Evolutionary conservation across 75 land plant species (phyloP).

Genomic region (Pinus albicaulis): DNA sequence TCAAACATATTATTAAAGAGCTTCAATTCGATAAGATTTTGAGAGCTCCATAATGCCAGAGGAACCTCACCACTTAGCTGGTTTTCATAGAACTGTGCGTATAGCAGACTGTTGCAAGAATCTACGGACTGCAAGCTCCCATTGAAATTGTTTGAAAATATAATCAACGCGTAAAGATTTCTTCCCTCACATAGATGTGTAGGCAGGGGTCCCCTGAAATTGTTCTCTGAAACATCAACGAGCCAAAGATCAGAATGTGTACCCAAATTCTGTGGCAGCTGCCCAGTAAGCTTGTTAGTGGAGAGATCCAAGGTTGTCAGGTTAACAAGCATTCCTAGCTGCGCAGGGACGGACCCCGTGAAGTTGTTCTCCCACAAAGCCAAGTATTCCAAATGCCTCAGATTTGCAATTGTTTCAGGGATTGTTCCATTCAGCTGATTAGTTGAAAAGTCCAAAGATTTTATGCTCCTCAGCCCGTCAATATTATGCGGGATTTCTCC

Average conservation of each 20-base stretch:
- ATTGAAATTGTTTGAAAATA: conserved; percentile 53
- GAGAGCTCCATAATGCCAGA: conserved; percentile 48
- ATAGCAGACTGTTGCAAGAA: conserved; percentile 43
- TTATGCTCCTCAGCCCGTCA: too few species aligned
- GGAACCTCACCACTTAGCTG: conserved; percentile 56
- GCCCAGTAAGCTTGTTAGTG: conserved; percentile 39
- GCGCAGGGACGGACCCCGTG: conserved; percentile 41
- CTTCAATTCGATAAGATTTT: conserved; percentile 42
- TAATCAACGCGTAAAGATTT: conserved; percentile 43
- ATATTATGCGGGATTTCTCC: too few species aligned
- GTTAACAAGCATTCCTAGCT: conserved; percentile 30
- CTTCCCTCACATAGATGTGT: conserved; percentile 43
- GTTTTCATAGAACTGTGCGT: conserved; percentile 45
- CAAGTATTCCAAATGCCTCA: conserved; percentile 42
- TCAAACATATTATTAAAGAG: conserved; percentile 40
- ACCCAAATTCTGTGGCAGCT: conserved; percentile 45
- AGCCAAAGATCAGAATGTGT: conserved; percentile 33
- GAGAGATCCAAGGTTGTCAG: conserved; percentile 42
- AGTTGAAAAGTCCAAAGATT: too few species aligned
- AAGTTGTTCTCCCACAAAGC: conserved; percentile 54
- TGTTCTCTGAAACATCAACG: conserved; percentile 53
- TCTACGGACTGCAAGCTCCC: conserved; percentile 57
- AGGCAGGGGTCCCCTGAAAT: conserved; percentile 60
- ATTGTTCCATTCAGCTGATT: conserved; percentile 55
- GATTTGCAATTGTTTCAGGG: conserved; percentile 39